These are phyloP conservation scores for Anthracocystis setariae DNA, from an alignment of 1,284 basidiomycete species.

Conservation along the genomic window DNA sequence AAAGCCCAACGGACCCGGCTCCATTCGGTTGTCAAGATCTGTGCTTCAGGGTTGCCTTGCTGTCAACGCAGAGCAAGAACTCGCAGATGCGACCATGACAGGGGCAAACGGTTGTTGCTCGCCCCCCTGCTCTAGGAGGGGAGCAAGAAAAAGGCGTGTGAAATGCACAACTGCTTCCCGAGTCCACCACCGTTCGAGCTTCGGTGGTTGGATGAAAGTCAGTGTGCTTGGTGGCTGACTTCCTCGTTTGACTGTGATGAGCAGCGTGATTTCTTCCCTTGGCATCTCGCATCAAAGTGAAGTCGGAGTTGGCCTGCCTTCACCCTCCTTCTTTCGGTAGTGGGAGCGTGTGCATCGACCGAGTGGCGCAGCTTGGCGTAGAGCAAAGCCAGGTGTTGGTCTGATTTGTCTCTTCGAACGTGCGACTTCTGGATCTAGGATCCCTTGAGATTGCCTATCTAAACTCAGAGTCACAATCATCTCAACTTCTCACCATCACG, in stretches of 20 bases:
- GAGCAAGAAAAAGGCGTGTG: slow-evolving; percentile 23
- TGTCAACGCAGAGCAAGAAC: background rate
- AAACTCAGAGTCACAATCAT: background rate
- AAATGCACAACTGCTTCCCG: slow-evolving; percentile 20
- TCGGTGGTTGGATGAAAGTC: too few species aligned
- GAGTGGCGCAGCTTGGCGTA: background rate
- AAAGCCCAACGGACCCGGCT: too few species aligned
- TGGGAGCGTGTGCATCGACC: background rate
- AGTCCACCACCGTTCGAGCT: too few species aligned
- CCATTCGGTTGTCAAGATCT: too few species aligned
- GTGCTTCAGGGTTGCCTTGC: background rate
- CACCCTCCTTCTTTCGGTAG: background rate
- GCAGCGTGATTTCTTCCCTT: background rate
- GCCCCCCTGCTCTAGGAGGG: too few species aligned
- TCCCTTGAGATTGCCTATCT: background rate
- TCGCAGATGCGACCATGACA: background rate
- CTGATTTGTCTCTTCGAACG: too few species aligned
- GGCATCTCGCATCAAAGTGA: background rate
- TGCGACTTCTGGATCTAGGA: background rate
- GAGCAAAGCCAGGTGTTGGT: background rate
- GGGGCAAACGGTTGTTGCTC: too few species aligned
- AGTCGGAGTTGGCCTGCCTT: background rate
- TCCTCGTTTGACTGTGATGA: too few species aligned
- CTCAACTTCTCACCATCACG: background rate
- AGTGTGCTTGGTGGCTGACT: too few species aligned